phyloP scores from a whole-genome alignment of 257 asterid genomes.

The Apocynum venetum region DNA sequence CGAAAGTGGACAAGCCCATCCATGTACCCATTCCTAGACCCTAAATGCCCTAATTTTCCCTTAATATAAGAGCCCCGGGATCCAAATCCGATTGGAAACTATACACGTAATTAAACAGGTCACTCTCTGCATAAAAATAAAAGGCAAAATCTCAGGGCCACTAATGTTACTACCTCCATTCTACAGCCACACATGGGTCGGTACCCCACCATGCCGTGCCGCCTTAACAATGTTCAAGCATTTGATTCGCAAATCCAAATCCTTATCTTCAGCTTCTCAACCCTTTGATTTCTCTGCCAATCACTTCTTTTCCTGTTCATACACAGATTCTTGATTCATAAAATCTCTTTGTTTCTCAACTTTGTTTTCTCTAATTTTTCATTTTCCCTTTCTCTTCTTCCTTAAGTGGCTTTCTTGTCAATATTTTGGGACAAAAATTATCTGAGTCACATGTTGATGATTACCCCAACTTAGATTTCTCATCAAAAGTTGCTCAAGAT shows the following conservation, averaged over 20 bases:
- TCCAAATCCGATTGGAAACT: no score
- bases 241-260: background rate
- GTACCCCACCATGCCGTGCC: background rate
- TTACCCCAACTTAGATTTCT: background rate
- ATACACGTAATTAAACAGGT: no score
- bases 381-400: no score
- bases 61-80: no score
- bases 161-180: background rate
- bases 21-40: no score
- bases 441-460: background rate
- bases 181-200: background rate
- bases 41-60: no score
- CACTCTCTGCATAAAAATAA: background rate
- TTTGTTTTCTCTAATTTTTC: no score
- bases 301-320: background rate
- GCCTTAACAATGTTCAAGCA: conserved; percentile 1
- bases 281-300: background rate
- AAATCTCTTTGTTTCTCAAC: no score
- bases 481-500: background rate
- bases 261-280: background rate
- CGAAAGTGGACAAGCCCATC: no score
- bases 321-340: background rate
- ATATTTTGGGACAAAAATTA: no score
- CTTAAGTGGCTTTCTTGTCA: no score
- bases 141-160: conserved; percentile 1